These are phyloP conservation scores for Aspergillus uvarum DNA, from an alignment of 2,329 filamentous ascomycete species.

Conservation along the genomic window DNA sequence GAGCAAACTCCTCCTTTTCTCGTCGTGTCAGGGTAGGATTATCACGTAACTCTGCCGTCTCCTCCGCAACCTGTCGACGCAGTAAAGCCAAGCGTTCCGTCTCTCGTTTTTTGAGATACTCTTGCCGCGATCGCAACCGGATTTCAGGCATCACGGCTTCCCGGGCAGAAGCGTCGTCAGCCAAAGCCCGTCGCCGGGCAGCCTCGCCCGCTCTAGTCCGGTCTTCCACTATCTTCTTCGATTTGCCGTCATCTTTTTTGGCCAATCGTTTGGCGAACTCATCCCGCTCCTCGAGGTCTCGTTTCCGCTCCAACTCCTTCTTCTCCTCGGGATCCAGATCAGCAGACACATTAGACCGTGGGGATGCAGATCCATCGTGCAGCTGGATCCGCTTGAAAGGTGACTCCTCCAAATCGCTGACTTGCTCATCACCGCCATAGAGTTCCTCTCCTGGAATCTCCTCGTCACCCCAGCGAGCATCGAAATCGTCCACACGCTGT, in stretches of 20 bases:
- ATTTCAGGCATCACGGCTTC: slow-evolving; percentile 75
- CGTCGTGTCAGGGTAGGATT: slow-evolving; percentile 71
- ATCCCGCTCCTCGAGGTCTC: slow-evolving; percentile 72
- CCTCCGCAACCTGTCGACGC: slow-evolving; percentile 85
- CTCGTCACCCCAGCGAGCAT: slow-evolving; percentile 81
- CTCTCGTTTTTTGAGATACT: slow-evolving; percentile 92
- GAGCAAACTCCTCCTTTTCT: slow-evolving; percentile 84
- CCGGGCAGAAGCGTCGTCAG: slow-evolving; percentile 66
- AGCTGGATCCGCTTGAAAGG: slow-evolving; percentile 70
- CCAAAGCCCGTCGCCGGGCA: slow-evolving; percentile 61
- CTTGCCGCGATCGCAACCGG: slow-evolving; percentile 79
- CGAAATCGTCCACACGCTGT: slow-evolving; percentile 58
- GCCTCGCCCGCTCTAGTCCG: slow-evolving; percentile 58
- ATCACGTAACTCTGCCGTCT: slow-evolving; percentile 75
- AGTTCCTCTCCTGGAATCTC: slow-evolving; percentile 50
- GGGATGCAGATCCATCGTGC: slow-evolving; percentile 52
- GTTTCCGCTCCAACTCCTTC: slow-evolving; percentile 59
- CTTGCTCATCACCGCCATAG: slow-evolving; percentile 49
- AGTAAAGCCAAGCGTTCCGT: slow-evolving; percentile 81
- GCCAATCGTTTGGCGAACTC: slow-evolving; percentile 76
- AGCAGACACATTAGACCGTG: slow-evolving; percentile 34
- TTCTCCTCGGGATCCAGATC: slow-evolving; percentile 62
- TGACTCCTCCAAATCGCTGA: slow-evolving; percentile 65
- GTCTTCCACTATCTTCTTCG: slow-evolving; percentile 67
- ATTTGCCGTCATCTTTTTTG: slow-evolving; percentile 67